Evolutionary conservation across 768 basidiomycete genomes (phyloP).

Genomic region (Mrakia hoshinonis): DNA sequence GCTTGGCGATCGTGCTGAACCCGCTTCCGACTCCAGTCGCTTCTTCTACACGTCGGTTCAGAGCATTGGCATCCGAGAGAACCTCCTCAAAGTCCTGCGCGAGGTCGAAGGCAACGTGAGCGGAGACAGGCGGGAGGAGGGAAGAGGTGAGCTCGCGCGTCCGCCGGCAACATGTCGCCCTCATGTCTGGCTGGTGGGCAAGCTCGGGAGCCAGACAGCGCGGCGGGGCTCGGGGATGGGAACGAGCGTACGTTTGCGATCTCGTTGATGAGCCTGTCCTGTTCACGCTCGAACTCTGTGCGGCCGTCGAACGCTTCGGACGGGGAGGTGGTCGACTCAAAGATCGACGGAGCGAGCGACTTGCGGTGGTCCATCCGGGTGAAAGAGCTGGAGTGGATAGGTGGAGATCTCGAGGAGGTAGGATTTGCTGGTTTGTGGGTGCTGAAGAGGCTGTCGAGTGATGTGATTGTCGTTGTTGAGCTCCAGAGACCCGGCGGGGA

Average conservation of each 20-base stretch:
- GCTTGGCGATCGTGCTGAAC: conserved; percentile 74
- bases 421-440: too few relatives aligned
- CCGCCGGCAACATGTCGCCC: too few relatives aligned
- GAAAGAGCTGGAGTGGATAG: too few relatives aligned
- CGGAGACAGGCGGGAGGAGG: neutral
- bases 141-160: neutral
- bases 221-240: neutral
- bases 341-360: conserved; percentile 26
- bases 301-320: conserved; percentile 36
- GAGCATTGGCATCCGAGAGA: conserved; percentile 68
- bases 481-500: neutral
- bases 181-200: neutral
- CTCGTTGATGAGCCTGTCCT: conserved; percentile 62
- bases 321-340: conserved; percentile 14
- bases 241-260: conserved; percentile 55
- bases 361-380: conserved; percentile 16
- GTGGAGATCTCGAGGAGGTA: neutral
- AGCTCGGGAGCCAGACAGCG: neutral
- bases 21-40: conserved; percentile 85
- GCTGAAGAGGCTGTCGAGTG: neutral
- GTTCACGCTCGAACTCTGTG: conserved; percentile 69
- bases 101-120: neutral
- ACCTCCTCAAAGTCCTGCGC: conserved; percentile 80
- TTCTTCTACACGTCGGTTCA: conserved; percentile 87
- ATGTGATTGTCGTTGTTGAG: neutral